phyloP scores from a whole-genome alignment of 306 rosid genomes.

The Hippophae gyantsensis region DNA sequence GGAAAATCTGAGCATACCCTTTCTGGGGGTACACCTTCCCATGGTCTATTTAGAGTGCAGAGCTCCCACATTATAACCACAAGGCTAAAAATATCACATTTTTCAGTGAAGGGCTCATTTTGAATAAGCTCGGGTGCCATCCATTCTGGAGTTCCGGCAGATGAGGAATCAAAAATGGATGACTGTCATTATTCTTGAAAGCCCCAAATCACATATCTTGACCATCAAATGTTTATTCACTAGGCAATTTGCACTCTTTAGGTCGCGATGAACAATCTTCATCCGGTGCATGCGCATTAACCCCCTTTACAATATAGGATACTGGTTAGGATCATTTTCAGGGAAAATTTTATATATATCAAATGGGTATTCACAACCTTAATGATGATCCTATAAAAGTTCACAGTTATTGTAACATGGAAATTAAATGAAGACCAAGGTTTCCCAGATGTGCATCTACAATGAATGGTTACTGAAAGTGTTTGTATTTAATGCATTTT shows the following conservation, averaged over 20 bases:
- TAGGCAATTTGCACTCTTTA: conserved; percentile 91
- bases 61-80: conserved; percentile 98
- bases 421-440: too few species aligned
- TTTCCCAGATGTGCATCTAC: too few species aligned
- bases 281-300: conserved; percentile 97
- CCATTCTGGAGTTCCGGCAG: conserved; percentile 99
- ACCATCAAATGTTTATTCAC: conserved; percentile 92
- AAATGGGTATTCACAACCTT: too few species aligned
- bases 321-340: too few species aligned
- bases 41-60: conserved; percentile 79
- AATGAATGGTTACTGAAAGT: too few species aligned
- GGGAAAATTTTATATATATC: too few species aligned
- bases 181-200: conserved; percentile 65
- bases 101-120: conserved; percentile 87
- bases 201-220: conserved; percentile 98
- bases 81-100: conserved; percentile 93
- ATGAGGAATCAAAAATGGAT: conserved; percentile 56
- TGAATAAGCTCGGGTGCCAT: conserved; percentile 99
- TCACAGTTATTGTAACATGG: too few species aligned
- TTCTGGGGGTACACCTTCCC: conserved; percentile 90
- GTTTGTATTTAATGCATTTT: too few species aligned
- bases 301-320: conserved; percentile 41
- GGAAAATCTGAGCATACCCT: conserved; percentile 37
- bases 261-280: conserved; percentile 93
- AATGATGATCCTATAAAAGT: too few species aligned